Evolutionary conservation across 2,329 filamentous ascomycete species (phyloP).

Genomic region (Trichoderma sp.): DNA sequence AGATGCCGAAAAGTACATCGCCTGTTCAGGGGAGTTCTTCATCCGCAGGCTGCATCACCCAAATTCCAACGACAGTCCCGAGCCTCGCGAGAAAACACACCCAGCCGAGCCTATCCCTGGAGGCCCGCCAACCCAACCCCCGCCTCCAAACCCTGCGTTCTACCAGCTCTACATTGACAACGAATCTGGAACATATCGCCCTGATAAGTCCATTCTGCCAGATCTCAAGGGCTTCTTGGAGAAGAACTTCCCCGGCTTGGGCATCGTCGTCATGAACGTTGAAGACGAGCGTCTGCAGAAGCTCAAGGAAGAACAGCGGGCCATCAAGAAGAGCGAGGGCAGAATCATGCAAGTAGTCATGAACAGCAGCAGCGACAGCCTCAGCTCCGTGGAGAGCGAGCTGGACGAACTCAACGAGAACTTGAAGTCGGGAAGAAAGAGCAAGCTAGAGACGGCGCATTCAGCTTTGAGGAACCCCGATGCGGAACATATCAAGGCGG

Average conservation of each 20-base stretch:
- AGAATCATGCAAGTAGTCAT: conserved; percentile 51
- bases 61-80: conserved; percentile 40
- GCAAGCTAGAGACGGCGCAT: conserved; percentile 50
- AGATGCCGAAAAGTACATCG: conserved; percentile 85
- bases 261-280: conserved; percentile 72
- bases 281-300: conserved; percentile 69
- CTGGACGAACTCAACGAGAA: conserved; percentile 44
- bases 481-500: conserved; percentile 38
- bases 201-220: conserved; percentile 73
- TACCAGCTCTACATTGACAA: conserved; percentile 95
- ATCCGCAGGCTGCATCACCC: conserved; percentile 63
- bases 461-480: conserved; percentile 50
- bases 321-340: conserved; percentile 66
- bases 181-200: conserved; percentile 88
- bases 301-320: conserved; percentile 73
- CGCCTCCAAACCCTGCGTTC: conserved; percentile 47
- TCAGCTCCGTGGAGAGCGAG: conserved; percentile 53
- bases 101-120: conserved; percentile 46
- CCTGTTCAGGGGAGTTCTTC: conserved; percentile 91
- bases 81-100: conserved; percentile 49
- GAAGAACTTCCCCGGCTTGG: conserved; percentile 71
- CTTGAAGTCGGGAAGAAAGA: conserved; percentile 42
- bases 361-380: conserved; percentile 51
- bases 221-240: conserved; percentile 67
- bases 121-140: conserved; percentile 44